phyloP scores from a whole-genome alignment of 1,284 basidiomycete genomes.

The Bjerkandera adusta region DNA sequence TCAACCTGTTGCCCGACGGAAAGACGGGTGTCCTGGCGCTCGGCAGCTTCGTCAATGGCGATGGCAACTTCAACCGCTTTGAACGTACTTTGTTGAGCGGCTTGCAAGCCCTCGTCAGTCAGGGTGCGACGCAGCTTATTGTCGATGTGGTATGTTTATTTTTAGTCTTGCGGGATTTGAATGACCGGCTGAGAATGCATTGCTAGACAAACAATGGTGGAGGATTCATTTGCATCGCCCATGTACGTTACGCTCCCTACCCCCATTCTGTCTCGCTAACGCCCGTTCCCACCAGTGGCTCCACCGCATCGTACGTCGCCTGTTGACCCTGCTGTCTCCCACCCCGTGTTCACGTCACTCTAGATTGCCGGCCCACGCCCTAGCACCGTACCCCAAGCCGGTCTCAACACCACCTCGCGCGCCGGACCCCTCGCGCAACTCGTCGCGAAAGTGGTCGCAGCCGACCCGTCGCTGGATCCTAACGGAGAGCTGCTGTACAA shows the following conservation, averaged over 20 bases:
- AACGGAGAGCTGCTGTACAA: slow-evolving; percentile 46
- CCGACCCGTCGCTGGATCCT: slow-evolving; percentile 41
- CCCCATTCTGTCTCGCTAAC: background rate
- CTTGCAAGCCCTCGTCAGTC: slow-evolving; percentile 43
- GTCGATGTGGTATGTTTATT: slow-evolving; percentile 47
- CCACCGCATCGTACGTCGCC: slow-evolving; percentile 50
- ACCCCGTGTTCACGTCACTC: background rate
- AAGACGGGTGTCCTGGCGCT: slow-evolving; percentile 58
- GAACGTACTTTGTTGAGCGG: slow-evolving; percentile 46
- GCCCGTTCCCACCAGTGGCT: slow-evolving; percentile 48
- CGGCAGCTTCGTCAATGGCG: slow-evolving; percentile 59
- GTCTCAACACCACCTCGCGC: slow-evolving; percentile 50
- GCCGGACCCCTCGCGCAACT: slow-evolving; percentile 49
- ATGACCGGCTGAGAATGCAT: background rate
- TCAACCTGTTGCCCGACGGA: slow-evolving; percentile 51
- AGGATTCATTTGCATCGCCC: slow-evolving; percentile 53
- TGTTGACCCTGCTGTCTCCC: background rate
- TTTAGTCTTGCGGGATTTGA: background rate
- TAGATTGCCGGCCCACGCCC: slow-evolving; percentile 53
- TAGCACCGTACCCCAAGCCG: slow-evolving; percentile 55
- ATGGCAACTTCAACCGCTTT: slow-evolving; percentile 39
- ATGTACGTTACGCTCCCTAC: background rate
- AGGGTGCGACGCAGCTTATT: slow-evolving; percentile 51
- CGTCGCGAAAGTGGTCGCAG: slow-evolving; percentile 44
- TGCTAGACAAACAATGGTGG: slow-evolving; percentile 58